These are phyloP conservation scores for Golovinomyces cichoracearum DNA, from an alignment of 2,329 filamentous ascomycete species.

Conservation along the genomic window DNA sequence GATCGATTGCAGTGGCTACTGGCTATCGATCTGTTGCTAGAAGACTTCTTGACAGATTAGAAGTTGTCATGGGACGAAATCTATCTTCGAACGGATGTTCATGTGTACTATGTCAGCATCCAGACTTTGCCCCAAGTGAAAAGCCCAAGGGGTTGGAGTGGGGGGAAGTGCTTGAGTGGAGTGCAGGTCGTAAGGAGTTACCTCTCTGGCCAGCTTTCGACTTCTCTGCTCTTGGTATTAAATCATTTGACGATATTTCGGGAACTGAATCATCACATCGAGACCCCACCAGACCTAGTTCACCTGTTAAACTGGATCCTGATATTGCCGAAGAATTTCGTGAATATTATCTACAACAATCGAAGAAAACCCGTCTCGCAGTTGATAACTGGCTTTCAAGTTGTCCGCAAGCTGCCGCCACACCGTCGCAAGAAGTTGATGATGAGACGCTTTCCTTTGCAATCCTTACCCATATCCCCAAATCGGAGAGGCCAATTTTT, in stretches of 20 bases:
- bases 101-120: conserved; percentile 53
- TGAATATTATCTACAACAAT: conserved; percentile 75
- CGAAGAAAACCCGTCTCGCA: conserved; percentile 71
- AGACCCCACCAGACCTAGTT: conserved; percentile 31
- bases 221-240: conserved; percentile 33
- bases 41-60: conserved; percentile 63
- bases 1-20: conserved; percentile 80
- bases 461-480: conserved; percentile 63
- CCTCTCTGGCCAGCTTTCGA: conserved; percentile 76
- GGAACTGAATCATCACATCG: conserved; percentile 33
- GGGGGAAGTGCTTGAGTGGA: conserved; percentile 85
- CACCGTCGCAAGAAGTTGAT: conserved; percentile 67
- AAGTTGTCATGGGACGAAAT: conserved; percentile 82
- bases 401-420: conserved; percentile 42
- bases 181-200: conserved; percentile 65
- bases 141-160: conserved; percentile 53
- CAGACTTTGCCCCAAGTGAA: conserved; percentile 20
- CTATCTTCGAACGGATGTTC: conserved; percentile 64
- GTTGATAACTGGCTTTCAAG: conserved; percentile 75
- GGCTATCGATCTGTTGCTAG: conserved; percentile 88
- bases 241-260: conserved; percentile 29
- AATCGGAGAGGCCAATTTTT: conserved; percentile 53
- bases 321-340: conserved; percentile 85
- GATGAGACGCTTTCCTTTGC: conserved; percentile 86
- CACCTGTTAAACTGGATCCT: conserved; percentile 55